Base-by-base conservation (phyloP, 2,329 filamentous ascomycete genomes). In the Exophiala viscosa region DNA sequence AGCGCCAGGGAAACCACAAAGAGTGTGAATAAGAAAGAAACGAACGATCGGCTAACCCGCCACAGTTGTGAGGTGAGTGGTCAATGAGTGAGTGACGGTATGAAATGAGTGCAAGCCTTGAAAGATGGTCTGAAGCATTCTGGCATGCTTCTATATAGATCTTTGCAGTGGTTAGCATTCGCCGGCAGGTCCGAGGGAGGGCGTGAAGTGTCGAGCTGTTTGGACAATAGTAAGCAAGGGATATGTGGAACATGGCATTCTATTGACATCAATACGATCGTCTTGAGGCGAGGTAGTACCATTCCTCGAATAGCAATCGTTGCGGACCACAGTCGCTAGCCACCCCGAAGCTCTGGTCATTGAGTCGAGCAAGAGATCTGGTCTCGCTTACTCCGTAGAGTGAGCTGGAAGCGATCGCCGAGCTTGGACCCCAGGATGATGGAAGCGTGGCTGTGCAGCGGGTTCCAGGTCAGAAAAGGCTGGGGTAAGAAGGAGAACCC, bases 1-100 rank as follows among this genome's bases (percentile, higher is more conserved):
- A 56, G 59, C 59, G 42, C 50, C 59, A 41, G 59, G 59, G 57
- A 58, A 50, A 45, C 58, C 54, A 58, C 56, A 40, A 51, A 41
- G 45, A 46, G 48, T 40, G 50, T 49, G 49, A 52, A 54, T 50
- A 48, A 58, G 55, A 54, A 49, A 52, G 42, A 52, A 46, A 54
- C 52, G 28, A 49, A 60, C 50, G 58, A 54, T 31, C 9, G 40
- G 18, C 50, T 54, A 54, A 46, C 54, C 47, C 53, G 54, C 50
- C 46, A 50, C 47, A 45, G 39, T 44, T 51, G 54, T 39, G 20
- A 20, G 20, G 17, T 41, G 40, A 50, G 46, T 35, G 46, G 23
- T 20, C 17, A 18, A 41, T 41, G 40, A 50, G 46, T 35, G 46
- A 35, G 36, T 33, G 35, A 41, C 48, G 42, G 46, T 33, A 55